These are phyloP conservation scores for Plectosphaerella sp. DNA, from an alignment of 2,329 filamentous ascomycete species.

Conservation along the genomic window DNA sequence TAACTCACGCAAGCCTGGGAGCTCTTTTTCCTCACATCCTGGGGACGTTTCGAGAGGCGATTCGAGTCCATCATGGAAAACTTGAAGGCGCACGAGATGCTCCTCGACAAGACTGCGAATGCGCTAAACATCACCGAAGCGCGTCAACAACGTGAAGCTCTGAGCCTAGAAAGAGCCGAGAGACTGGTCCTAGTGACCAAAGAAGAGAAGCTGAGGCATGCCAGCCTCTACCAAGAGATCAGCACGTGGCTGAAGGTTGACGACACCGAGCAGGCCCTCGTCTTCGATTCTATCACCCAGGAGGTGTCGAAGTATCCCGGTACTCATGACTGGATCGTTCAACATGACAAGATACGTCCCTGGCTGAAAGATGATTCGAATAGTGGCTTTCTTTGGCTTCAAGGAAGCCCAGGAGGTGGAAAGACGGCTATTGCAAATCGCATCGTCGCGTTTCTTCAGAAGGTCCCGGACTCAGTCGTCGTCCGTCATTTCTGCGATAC, in stretches of 20 bases:
- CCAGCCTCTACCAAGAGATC: conserved; percentile 18
- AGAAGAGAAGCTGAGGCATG: conserved; percentile 16
- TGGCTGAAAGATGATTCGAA: conserved; percentile 19
- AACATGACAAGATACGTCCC: conserved; percentile 17
- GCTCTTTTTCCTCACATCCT: conserved; percentile 27
- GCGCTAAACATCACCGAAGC: conserved; percentile 21
- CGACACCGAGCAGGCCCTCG: conserved; percentile 21
- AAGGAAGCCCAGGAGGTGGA: conserved; percentile 27
- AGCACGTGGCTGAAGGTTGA: conserved; percentile 23
- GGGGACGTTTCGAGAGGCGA: conserved; percentile 29
- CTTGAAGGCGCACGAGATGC: conserved; percentile 19
- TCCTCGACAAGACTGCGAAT: conserved; percentile 28
- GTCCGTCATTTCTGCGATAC: conserved; percentile 29
- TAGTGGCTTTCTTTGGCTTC: conserved; percentile 21
- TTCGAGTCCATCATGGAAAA: conserved; percentile 28
- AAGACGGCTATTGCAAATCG: conserved; percentile 28
- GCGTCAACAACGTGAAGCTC: conserved; percentile 13
- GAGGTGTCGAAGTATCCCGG: conserved; percentile 17
- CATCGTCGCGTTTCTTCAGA: conserved; percentile 21
- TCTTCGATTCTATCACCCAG: conserved; percentile 19
- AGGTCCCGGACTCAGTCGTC: conserved; percentile 14
- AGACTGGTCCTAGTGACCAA: conserved; percentile 11
- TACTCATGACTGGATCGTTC: conserved; percentile 27
- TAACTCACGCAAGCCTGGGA: conserved; percentile 25
- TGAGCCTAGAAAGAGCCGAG: conserved; percentile 19